Evolutionary conservation across 345 rosid genomes (phyloP).

Genomic region (Lagerstroemia speciosa): DNA sequence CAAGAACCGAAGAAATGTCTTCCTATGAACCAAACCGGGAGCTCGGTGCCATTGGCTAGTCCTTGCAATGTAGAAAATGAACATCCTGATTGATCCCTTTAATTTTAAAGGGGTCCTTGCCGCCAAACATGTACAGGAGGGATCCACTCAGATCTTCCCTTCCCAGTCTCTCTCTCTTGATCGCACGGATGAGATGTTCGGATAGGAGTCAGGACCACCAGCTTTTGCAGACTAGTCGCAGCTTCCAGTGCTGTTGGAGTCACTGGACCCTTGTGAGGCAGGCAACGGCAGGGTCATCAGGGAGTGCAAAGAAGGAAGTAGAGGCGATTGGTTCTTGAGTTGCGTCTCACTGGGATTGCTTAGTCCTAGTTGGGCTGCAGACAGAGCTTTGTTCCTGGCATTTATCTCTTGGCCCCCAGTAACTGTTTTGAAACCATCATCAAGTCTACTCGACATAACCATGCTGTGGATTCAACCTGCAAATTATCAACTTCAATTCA

Average conservation of each 20-base stretch:
- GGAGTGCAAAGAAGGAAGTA: conserved; percentile 72
- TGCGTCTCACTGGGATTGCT: conserved; percentile 46
- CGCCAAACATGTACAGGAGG: conserved; percentile 70
- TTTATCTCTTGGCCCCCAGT: conserved; percentile 55
- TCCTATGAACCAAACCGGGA: conserved; percentile 68
- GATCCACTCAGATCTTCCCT: conserved; percentile 67
- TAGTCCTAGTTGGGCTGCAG: conserved; percentile 62
- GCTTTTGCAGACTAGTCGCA: conserved; percentile 66
- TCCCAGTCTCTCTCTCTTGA: conserved; percentile 69
- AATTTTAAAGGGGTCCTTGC: conserved; percentile 66
- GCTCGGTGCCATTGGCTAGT: conserved; percentile 76
- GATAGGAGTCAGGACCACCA: conserved; percentile 59
- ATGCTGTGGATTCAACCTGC: conserved; percentile 72
- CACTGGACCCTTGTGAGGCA: conserved; percentile 68
- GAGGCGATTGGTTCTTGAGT: conserved; percentile 52
- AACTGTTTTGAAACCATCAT: conserved; percentile 64
- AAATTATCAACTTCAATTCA: conserved; percentile 7
- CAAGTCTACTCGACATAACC: conserved; percentile 71
- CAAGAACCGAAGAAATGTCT: conserved; percentile 70
- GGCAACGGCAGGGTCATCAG: conserved; percentile 74
- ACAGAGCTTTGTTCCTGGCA: conserved; percentile 58
- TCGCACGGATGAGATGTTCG: conserved; percentile 55
- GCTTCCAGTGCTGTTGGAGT: conserved; percentile 56
- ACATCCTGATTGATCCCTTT: conserved; percentile 72
- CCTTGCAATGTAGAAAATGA: conserved; percentile 57